A percentile compares a stretch with the other conserved stretches of the same genome.
These are phyloP conservation scores for Gossypium gossypioides DNA, from an alignment of 441 rosid genomes.

Conservation along the genomic window DNA sequence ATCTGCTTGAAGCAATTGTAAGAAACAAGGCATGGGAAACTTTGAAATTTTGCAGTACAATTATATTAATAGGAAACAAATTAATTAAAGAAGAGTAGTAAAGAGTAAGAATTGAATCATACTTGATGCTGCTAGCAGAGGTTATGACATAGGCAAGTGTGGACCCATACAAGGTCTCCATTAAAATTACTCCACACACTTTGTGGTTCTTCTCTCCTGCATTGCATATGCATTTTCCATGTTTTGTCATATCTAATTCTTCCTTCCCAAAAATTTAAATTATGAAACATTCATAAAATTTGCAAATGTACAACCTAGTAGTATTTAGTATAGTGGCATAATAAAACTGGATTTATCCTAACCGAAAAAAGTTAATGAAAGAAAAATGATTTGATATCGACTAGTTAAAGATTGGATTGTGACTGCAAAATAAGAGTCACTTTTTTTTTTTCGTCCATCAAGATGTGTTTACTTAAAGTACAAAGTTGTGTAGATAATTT, in stretches of 20 bases:
- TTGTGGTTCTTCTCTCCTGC: slow-evolving; percentile 41
- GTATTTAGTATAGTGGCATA: too few species aligned
- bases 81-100: background rate
- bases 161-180: slow-evolving; percentile 31
- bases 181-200: slow-evolving; percentile 30
- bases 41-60: too few species aligned
- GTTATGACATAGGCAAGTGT: slow-evolving; percentile 47
- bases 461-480: background rate
- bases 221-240: slow-evolving; percentile 9
- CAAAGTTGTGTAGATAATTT: too few species aligned
- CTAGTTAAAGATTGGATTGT: background rate
- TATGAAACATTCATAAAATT: background rate
- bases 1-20: background rate
- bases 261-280: background rate
- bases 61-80: background rate
- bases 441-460: background rate
- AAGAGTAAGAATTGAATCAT: background rate
- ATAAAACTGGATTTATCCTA: too few species aligned
- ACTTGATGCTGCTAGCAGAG: slow-evolving; percentile 46
- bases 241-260: background rate
- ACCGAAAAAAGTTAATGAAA: background rate
- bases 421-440: too few species aligned
- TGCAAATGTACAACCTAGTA: too few species aligned
- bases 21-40: background rate
- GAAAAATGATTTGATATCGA: background rate